phyloP scores from a whole-genome alignment of 768 basidiomycete genomes.

The Tulasnella sp. region DNA sequence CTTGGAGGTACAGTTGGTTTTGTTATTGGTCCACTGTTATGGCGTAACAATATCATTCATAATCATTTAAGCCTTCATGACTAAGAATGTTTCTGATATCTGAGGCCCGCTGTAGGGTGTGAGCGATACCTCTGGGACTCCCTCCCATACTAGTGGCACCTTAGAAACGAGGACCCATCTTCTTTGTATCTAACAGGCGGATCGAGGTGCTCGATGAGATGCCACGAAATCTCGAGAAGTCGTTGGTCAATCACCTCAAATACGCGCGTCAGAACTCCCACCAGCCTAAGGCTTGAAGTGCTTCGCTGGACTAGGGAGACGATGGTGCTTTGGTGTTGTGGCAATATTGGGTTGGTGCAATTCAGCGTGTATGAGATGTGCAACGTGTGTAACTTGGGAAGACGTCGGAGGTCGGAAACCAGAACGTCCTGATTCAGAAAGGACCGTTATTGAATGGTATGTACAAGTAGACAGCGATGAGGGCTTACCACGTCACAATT shows the following conservation, averaged over 20 bases:
- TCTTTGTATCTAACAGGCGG: not conserved
- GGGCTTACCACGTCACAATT: not conserved
- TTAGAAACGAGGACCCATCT: conserved; percentile 39
- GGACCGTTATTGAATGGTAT: conserved; percentile 11
- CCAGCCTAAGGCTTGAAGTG: conserved; percentile 40
- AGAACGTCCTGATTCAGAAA: conserved; percentile 31
- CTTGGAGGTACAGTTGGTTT: too few species aligned
- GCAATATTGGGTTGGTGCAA: conserved; percentile 10
- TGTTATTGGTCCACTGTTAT: too few species aligned
- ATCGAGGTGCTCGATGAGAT: conserved; percentile 1
- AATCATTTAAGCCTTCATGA: conserved; percentile 29
- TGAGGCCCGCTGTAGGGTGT: conserved; percentile 50
- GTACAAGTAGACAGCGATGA: conserved; percentile 36
- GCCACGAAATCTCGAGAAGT: too few species aligned
- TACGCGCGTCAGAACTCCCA: conserved; percentile 58
- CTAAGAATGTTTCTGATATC: conserved; percentile 62
- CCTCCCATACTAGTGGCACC: conserved; percentile 31
- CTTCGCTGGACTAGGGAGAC: conserved; percentile 27
- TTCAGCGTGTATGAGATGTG: conserved; percentile 44
- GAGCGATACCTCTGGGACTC: conserved; percentile 31
- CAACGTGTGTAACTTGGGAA: conserved; percentile 39
- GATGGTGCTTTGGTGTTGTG: conserved; percentile 20
- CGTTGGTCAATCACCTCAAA: conserved; percentile 45
- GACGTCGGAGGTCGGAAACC: conserved; percentile 33
- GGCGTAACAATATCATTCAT: too few species aligned